Evolutionary conservation across 2,329 filamentous ascomycete genomes (phyloP).

Genomic region (Shiraia sp.): DNA sequence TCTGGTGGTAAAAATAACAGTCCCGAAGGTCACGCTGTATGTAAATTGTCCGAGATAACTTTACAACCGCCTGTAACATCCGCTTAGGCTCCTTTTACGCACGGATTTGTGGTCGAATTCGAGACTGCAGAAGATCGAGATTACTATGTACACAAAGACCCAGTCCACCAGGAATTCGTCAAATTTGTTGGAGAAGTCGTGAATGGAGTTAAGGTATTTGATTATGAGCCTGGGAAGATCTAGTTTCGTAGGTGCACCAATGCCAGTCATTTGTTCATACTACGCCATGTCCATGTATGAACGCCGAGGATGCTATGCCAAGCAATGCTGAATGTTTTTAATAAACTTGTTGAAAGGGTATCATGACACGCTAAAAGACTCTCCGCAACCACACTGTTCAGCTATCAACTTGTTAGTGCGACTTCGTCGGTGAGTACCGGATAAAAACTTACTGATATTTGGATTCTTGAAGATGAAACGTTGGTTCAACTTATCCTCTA

Average conservation of each 20-base stretch:
- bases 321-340: constrained; percentile 32
- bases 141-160: constrained; percentile 70
- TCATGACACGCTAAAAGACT: constrained; percentile 74
- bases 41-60: constrained; percentile 8
- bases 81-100: constrained; percentile 62
- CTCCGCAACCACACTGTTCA: constrained; percentile 93
- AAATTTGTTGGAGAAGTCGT: constrained; percentile 54
- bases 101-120: constrained; percentile 72
- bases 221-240: constrained; percentile 61
- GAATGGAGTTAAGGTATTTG: constrained; percentile 61
- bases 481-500: constrained; percentile 91
- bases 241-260: constrained; percentile 21
- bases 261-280: too few species aligned
- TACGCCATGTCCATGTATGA: not conserved
- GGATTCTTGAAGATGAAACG: constrained; percentile 95
- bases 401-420: constrained; percentile 59
- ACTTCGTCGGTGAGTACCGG: not conserved
- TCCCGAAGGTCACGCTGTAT: constrained; percentile 63
- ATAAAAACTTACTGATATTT: constrained; percentile 84
- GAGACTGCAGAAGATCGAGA: constrained; percentile 64
- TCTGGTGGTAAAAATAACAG: constrained; percentile 66
- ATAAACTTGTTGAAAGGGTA: constrained; percentile 19
- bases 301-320: constrained; percentile 16
- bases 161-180: constrained; percentile 65
- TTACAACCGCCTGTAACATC: not conserved